These are phyloP conservation scores for Trichoderma guizhouense DNA, from an alignment of 2,329 filamentous ascomycete species.

Conservation along the genomic window DNA sequence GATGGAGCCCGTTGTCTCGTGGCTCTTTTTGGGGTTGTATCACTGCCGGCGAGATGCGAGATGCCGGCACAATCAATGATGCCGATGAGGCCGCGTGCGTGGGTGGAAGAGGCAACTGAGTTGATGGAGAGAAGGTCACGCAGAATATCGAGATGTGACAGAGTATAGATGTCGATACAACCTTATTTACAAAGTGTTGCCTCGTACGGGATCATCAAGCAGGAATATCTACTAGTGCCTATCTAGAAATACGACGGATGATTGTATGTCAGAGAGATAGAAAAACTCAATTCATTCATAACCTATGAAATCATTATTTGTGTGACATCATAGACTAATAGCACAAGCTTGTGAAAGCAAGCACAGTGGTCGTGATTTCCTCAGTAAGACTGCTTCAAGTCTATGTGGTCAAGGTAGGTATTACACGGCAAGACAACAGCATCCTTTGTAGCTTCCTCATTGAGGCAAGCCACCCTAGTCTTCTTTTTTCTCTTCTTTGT, in stretches of 20 bases:
- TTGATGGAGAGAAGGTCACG: neutral
- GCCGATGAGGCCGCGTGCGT: neutral
- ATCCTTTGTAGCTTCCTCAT: conserved; percentile 1
- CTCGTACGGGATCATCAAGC: neutral
- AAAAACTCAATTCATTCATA: neutral
- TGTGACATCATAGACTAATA: neutral
- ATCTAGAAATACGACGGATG: neutral
- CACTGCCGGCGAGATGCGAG: neutral
- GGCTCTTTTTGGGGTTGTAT: neutral
- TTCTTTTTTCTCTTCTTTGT: neutral
- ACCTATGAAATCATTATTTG: neutral
- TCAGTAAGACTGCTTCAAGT: neutral
- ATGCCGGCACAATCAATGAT: neutral
- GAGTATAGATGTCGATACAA: neutral
- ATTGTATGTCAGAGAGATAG: too few relatives aligned
- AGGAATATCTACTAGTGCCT: neutral
- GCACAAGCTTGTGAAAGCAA: neutral
- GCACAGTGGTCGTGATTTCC: neutral
- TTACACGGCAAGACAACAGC: neutral
- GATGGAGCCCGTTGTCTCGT: neutral
- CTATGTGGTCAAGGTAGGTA: neutral
- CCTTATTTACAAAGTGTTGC: neutral
- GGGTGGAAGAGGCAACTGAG: neutral
- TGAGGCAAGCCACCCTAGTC: neutral
- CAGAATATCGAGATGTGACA: neutral